Evolutionary conservation across 2,329 filamentous ascomycete species (phyloP).

Genomic region (Fusarium poae): DNA sequence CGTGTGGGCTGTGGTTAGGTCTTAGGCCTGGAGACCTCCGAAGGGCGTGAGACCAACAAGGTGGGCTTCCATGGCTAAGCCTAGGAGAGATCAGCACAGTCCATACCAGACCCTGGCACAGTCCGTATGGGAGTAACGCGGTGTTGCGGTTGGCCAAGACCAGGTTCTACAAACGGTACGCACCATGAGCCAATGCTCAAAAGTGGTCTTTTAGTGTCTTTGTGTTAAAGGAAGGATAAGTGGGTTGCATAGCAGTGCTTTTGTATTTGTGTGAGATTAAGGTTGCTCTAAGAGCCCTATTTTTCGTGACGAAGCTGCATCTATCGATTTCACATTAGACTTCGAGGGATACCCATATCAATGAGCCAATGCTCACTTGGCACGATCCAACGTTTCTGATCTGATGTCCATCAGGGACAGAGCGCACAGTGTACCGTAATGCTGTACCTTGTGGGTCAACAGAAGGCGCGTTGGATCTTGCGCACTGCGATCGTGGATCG

Average conservation of each 20-base stretch:
- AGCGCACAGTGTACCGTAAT: constrained; percentile 24
- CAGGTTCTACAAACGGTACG: constrained; percentile 25
- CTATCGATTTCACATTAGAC: too few relatives aligned
- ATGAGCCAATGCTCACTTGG: constrained; percentile 21
- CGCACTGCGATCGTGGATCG: constrained; percentile 47
- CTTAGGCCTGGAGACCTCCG: constrained; percentile 33
- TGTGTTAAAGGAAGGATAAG: too few relatives aligned
- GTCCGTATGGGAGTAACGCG: constrained; percentile 11
- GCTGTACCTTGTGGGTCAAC: constrained; percentile 26
- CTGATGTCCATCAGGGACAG: constrained; percentile 31
- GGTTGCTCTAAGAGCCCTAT: too few relatives aligned
- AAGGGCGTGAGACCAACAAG: constrained; percentile 36
- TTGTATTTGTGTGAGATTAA: too few relatives aligned
- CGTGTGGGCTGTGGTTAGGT: constrained; percentile 42
- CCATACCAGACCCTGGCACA: constrained; percentile 17
- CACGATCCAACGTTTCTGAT: constrained; percentile 40
- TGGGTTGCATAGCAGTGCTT: too few relatives aligned
- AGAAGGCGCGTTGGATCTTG: constrained; percentile 40
- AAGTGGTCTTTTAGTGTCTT: too few relatives aligned
- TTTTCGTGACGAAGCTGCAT: too few relatives aligned
- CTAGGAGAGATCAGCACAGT: constrained; percentile 31
- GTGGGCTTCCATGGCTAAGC: constrained; percentile 26
- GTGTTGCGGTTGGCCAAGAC: constrained; percentile 27
- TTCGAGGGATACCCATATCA: too few relatives aligned
- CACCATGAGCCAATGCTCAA: constrained; percentile 13